Percentiles rank a stretch among this genome's conserved stretches.
Conservation (phyloP, 768 basidiomycete genomes). For the Pseudohyphozyma bogoriensis region DNA sequence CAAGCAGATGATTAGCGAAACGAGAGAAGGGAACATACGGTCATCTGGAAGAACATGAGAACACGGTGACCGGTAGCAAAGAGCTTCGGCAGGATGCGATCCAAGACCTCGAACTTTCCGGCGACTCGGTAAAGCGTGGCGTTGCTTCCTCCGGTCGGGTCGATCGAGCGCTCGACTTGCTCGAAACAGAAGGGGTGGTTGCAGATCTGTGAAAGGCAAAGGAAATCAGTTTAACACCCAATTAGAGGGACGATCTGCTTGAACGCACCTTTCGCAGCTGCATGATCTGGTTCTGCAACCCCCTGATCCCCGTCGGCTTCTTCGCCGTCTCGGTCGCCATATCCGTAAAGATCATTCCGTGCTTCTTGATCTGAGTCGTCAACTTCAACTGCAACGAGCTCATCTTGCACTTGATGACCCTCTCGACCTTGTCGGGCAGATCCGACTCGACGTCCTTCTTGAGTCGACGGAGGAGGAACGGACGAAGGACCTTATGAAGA, state of each 20-base stretch:
- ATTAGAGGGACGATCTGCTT: too few relatives aligned
- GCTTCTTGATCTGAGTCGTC: slow-evolving; percentile 43
- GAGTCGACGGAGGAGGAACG: slow-evolving; percentile 84
- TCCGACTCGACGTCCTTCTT: slow-evolving; percentile 87
- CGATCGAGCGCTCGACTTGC: slow-evolving; percentile 88
- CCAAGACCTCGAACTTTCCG: slow-evolving; percentile 87
- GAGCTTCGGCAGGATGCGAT: slow-evolving; percentile 86
- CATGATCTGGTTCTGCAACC: slow-evolving; percentile 90
- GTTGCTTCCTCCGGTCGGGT: slow-evolving; percentile 67
- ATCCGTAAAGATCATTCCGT: slow-evolving; percentile 55
- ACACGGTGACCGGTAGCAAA: slow-evolving; percentile 86
- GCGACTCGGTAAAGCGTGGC: slow-evolving; percentile 65
- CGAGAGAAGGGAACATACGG: slow-evolving; percentile 37
- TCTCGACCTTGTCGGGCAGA: slow-evolving; percentile 57
- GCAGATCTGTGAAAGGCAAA: slow-evolving; percentile 53
- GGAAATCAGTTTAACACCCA: slow-evolving; percentile 34
- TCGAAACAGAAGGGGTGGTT: slow-evolving; percentile 94
- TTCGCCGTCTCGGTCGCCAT: slow-evolving; percentile 39
- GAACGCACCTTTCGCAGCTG: slow-evolving; percentile 84
- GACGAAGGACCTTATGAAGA: slow-evolving; percentile 67
- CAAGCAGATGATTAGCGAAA: slow-evolving; percentile 67
- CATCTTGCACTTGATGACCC: slow-evolving; percentile 63
- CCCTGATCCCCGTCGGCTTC: slow-evolving; percentile 71
- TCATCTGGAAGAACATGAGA: slow-evolving; percentile 99
- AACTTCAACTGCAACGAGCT: slow-evolving; percentile 52